Evolutionary conservation across 2,329 filamentous ascomycete species (phyloP), one percentile per base, ranked within the genome.

Genomic region (Ophiosphaerella herpotricha): DNA sequence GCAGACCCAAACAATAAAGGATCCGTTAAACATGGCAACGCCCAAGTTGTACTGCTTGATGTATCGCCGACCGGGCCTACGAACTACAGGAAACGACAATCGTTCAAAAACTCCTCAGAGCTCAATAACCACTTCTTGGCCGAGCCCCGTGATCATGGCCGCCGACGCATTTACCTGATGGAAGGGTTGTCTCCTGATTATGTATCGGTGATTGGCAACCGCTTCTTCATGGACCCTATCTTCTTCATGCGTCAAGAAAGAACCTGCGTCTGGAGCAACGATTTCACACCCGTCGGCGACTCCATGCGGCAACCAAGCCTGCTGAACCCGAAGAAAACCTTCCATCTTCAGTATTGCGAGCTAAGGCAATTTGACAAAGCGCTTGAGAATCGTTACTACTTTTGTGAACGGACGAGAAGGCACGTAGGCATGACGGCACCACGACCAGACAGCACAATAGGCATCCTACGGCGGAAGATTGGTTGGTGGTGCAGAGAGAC

Each of bases 291-390:
- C 4, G 62, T 63, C 5, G 70, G 67, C 36, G 68, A 72, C 46
- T 64, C 67, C 6, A 43, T 72, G 14, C 64, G 67, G 3, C 67
- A 67, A 9, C 68, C 68, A 1, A 65, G 65, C 21, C 46, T 66
- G 9, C 46, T 72, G 1, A 41, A 68, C 9, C 66, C 68, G 0
- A 47, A 63, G 1, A 58, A 52, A 18, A 57, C 45, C 18, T 71
- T 71, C 12, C 66, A 68, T 43, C 44, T 72, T 12, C 67, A 71
- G 44, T 72, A 68, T 38, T 71, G 67, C 43, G 68, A 72, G 31
- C 33, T 72, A 5, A 55, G 67, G 9, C 59, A 68, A n/a, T 72
- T 72, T 42, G 58, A 60, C 21, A 62, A 63, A 16, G 55, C 52
- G 2, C 50, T 72, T 3, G 50, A 60, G 7, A 64, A 64, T 9